Conservation (phyloP, 2,329 filamentous ascomycete species). For the Rhynchosporium secalis region DNA sequence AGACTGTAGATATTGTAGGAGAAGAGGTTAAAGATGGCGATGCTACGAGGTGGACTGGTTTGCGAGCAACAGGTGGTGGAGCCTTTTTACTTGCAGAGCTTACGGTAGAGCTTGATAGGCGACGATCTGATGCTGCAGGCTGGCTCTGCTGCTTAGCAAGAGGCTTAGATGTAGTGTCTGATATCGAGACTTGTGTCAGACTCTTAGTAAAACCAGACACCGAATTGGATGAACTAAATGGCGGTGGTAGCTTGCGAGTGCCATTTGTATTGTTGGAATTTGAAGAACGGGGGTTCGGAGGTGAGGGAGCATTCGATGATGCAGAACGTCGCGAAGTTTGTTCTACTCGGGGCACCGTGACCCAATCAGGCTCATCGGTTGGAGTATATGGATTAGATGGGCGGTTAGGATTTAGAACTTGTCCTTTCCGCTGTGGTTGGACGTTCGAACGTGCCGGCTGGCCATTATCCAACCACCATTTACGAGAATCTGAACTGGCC, state of each 20-base stretch:
- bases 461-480: slow-evolving; percentile 71
- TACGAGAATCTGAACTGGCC: slow-evolving; percentile 66
- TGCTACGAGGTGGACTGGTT: slow-evolving; percentile 38
- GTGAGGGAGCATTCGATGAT: slow-evolving; percentile 18
- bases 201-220: slow-evolving; percentile 24
- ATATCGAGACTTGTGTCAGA: slow-evolving; percentile 27
- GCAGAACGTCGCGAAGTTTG: slow-evolving; percentile 16
- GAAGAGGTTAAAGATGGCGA: slow-evolving; percentile 28
- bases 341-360: slow-evolving; percentile 55
- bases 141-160: slow-evolving; percentile 18
- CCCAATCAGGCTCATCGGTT: slow-evolving; percentile 81
- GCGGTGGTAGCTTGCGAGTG: slow-evolving; percentile 37
- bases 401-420: slow-evolving; percentile 70
- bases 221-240: slow-evolving; percentile 27
- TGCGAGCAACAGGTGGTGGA: slow-evolving; percentile 38
- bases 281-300: slow-evolving; percentile 23
- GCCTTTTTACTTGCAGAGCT: slow-evolving; percentile 35
- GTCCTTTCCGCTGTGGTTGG: slow-evolving; percentile 61
- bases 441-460: slow-evolving; percentile 74
- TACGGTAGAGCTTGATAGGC: slow-evolving; percentile 35
- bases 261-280: slow-evolving; percentile 23
- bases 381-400: slow-evolving; percentile 79
- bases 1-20: slow-evolving; percentile 26
- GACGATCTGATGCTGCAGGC: slow-evolving; percentile 28
- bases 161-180: slow-evolving; percentile 14